Conservation (phyloP, 2,329 filamentous ascomycete species). For the Colletotrichum sp. region DNA sequence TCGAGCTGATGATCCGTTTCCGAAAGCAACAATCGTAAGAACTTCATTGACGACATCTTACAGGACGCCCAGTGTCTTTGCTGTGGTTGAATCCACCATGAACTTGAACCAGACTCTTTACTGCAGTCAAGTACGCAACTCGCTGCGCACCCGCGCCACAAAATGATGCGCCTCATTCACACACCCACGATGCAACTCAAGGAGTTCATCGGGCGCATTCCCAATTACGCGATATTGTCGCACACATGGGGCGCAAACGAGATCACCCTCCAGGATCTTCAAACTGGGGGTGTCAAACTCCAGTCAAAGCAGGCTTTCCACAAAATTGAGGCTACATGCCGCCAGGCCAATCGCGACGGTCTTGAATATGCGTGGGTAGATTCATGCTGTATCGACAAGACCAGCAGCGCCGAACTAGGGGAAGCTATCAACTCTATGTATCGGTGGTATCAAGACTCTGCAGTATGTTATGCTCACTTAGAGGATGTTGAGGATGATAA, state of each 20-base stretch:
- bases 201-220: background rate
- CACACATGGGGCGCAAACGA: background rate
- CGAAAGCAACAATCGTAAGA: background rate
- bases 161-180: background rate
- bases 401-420: slow-evolving; percentile 33
- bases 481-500: slow-evolving; percentile 23
- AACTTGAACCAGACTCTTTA: background rate
- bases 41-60: background rate
- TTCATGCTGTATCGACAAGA: slow-evolving; percentile 39
- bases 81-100: background rate
- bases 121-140: background rate
- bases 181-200: background rate
- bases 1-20: background rate
- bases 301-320: background rate
- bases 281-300: background rate
- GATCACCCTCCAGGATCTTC: background rate
- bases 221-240: background rate
- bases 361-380: slow-evolving; percentile 40
- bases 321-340: background rate
- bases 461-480: slow-evolving; percentile 37
- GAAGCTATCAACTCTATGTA: slow-evolving; percentile 33
- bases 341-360: background rate
- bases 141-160: background rate
- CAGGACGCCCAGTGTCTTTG: background rate
- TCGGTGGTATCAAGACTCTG: slow-evolving; percentile 38